Base-by-base conservation (phyloP, 768 basidiomycete genomes). In the Phaffia australis region DNA sequence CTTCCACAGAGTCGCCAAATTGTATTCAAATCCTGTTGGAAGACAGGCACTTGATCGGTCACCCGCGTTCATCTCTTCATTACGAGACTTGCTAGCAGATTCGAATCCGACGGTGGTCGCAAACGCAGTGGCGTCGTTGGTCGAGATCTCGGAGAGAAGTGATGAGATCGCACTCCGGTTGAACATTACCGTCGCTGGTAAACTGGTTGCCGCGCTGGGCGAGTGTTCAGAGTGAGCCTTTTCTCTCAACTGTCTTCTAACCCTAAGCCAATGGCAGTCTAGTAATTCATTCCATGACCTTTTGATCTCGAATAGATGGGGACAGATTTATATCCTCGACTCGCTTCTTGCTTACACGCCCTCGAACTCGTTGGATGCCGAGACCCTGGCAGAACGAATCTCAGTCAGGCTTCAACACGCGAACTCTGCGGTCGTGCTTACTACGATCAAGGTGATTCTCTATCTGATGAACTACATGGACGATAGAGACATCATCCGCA, bases 391-490 rank as follows among this genome's bases (percentile, higher is more conserved):
- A n/a, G 95, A 99, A 75, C 86, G 94, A 42, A 87, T 99, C 70
- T 84, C 92, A 56, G 82, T 91, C 56, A 87, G 97, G 71, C 80
- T 99, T 30, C 90, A 95, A 73, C 94, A 98, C 75, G 91, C 92
- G n/a, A 99, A 99, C 76, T 93, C 91, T 30, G 95, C 95, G 2
- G 95, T 99, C n/a, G 92, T 98, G 15, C 80, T 99, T 63, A 97
- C 94, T n/a, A 88, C 92, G 18, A 89, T 98, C 81, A 98, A 99
- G 78, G 85, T 88, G 25, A 62, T 67, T 35, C 83, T 95, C 27
- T 97, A 97, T 77, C 85, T 99, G 67, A 97, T 98, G 88, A 99
- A 99, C 80, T 99, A 98, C 71, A 88, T 98, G 80, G 87, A 88
- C 50, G 79, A 89, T 64, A 90, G 93, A 60, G 90, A 92, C 8